A percentile compares a stretch with the other conserved stretches of the same genome.
These are phyloP conservation scores for Chrysanthemum makinoi DNA, from an alignment of 129 eudicot genomes.

Conservation along the genomic window DNA sequence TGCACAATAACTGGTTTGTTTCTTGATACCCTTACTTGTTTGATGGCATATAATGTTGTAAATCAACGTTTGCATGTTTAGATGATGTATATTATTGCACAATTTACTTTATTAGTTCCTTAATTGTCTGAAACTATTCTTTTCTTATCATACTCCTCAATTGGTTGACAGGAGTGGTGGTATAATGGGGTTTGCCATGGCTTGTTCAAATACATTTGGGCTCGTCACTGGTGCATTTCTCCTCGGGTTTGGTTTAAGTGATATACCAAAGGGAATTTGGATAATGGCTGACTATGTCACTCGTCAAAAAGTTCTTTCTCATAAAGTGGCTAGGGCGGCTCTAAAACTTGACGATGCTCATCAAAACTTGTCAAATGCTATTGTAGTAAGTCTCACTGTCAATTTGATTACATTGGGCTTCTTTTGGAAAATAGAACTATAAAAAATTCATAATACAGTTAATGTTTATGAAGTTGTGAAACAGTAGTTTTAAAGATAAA, in stretches of 20 bases:
- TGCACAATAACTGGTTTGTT: constrained; percentile 65
- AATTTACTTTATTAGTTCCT: constrained; percentile 8
- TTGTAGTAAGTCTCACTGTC: constrained; percentile 62
- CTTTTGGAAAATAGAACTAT: no score
- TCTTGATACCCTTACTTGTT: constrained; percentile 22
- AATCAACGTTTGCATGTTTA: not conserved
- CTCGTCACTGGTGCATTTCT: constrained; percentile 97
- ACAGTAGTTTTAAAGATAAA: no score
- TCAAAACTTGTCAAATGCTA: constrained; percentile 85
- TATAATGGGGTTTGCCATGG: constrained; percentile 90
- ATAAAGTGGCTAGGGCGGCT: constrained; percentile 86
- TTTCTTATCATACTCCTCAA: not conserved
- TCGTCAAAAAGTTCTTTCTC: constrained; percentile 80
- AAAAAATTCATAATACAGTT: no score
- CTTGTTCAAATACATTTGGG: constrained; percentile 96
- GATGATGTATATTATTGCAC: not conserved
- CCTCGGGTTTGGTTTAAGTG: constrained; percentile 90
- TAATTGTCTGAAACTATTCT: not conserved
- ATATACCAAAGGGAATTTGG: constrained; percentile 91
- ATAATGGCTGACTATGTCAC: constrained; percentile 60
- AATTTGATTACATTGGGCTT: not conserved
- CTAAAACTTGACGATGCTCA: constrained; percentile 93
- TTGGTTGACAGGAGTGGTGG: constrained; percentile 61
- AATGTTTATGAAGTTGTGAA: no score
- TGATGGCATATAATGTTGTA: constrained; percentile 1